phyloP scores from a whole-genome alignment of 2,329 filamentous ascomycete genomes.

The Albifimbria verrucaria region DNA sequence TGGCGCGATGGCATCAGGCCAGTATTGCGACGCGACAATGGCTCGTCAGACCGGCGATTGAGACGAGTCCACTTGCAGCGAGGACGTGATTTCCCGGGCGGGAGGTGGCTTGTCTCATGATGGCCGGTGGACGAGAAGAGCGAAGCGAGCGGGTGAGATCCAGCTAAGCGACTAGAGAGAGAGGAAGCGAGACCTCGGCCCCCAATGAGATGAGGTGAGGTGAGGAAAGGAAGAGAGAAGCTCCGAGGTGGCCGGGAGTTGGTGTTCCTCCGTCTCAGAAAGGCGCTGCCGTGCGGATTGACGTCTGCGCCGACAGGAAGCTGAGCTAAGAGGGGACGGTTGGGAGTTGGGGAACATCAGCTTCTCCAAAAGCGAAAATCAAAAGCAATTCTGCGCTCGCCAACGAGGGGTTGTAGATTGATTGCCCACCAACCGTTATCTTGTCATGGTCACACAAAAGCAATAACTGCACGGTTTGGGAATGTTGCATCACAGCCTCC shows the following conservation, averaged over 20 bases:
- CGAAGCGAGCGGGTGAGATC: conserved; percentile 16
- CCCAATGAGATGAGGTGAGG: too few relatives aligned
- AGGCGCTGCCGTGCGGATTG: too few relatives aligned
- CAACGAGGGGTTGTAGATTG: neutral
- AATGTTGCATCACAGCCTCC: neutral
- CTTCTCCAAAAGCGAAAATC: neutral
- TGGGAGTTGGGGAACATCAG: too few relatives aligned
- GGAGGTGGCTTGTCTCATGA: conserved; percentile 26
- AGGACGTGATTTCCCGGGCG: conserved; percentile 4
- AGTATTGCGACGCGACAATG: neutral
- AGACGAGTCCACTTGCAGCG: neutral
- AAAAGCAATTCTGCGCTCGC: neutral
- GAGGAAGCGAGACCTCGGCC: neutral
- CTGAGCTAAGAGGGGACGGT: too few relatives aligned
- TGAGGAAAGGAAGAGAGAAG: neutral
- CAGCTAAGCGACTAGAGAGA: neutral
- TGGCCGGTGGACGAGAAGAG: conserved; percentile 22
- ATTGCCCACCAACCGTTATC: neutral
- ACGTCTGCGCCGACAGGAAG: too few relatives aligned
- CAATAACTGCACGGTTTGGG: too few relatives aligned
- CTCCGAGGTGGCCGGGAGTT: neutral
- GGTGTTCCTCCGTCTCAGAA: neutral
- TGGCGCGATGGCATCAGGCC: neutral
- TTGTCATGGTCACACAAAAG: neutral
- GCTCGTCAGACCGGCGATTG: neutral